Base-by-base conservation (phyloP, 179 eudicot genomes). In the Actinidia arguta region DNA sequence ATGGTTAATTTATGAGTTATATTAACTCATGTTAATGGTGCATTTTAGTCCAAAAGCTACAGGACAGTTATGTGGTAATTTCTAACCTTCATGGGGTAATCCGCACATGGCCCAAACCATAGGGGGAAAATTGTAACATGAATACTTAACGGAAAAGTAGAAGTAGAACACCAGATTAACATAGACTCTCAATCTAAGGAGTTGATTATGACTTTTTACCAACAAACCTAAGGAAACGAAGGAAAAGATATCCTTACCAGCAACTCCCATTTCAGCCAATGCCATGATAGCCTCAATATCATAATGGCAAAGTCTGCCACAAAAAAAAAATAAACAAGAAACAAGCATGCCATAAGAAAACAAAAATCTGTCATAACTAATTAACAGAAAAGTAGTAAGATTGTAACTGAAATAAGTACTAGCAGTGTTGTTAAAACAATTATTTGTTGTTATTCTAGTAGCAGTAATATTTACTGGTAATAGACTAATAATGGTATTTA, bases 221-320 rank as follows among this genome's bases (percentile, higher is more conserved):
- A 78, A 85, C 85, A 83, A 63, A 94, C 99, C 99, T 93, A 98
- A 84, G 98, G 97, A 89, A 94, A 87, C 90, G n/a, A 93, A 86
- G 31, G 94, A 90, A 56, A 92, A 79, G 72, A 96, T 93, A 78
- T 96, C 99, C 87, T 93, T 96, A 18, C 94, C 90, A 70, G 92
- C 84, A 85, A 89, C 90, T 81, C 98, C 97, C 78, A 96, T 88
- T 81, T 96, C 98, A 84, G 99, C 97, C 90, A 96, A 90, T 59
- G 99, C 96, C 70, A 85, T 86, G 86, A 96, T 88, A 73, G 97
- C 99, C 89, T 96, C 99, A 82, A 96, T 84, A 61, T 90, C 83
- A 81, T 89, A 96, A 58, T 98, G 98, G 78, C 94, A 96, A 78
- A 90, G 90, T 84, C 99, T 96, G 91, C 89, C 94, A 84, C 83